Evolutionary conservation across 192 early-diverging fungal species (phyloP).

Genomic region (Umbelopsis sp.): DNA sequence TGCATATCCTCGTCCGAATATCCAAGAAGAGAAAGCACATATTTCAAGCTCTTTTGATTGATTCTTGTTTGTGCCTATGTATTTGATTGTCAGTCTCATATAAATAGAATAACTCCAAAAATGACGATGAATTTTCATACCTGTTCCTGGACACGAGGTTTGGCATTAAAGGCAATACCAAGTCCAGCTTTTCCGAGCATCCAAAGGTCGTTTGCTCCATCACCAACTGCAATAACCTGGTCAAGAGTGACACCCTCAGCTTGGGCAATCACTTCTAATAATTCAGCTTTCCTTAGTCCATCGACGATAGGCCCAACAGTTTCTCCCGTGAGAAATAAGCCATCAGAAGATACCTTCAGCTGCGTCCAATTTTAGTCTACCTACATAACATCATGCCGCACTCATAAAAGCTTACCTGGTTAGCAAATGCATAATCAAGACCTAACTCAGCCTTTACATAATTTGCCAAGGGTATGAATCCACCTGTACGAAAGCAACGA

Average conservation of each 20-base stretch:
- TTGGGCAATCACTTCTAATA: conserved; percentile 95
- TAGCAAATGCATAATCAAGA: conserved; percentile 98
- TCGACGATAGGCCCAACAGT: conserved; percentile 90
- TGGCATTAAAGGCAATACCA: conserved; percentile 98
- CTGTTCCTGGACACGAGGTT: conserved; percentile 93
- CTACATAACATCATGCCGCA: background rate
- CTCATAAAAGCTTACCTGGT: conserved; percentile 54
- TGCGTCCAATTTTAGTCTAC: conserved; percentile 30
- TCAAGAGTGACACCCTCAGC: conserved; percentile 83
- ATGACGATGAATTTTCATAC: conserved; percentile 21
- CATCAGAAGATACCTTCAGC: conserved; percentile 85
- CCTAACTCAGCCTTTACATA: conserved; percentile 90
- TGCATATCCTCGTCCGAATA: conserved; percentile 78
- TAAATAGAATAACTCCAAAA: background rate
- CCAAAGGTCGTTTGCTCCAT: conserved; percentile 96
- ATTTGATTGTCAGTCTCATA: background rate
- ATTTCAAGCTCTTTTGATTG: conserved; percentile 91
- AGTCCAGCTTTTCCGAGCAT: conserved; percentile 94
- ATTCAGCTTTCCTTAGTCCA: conserved; percentile 90
- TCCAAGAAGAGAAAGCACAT: conserved; percentile 88
- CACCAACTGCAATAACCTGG: conserved; percentile 97
- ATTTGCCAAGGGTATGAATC: conserved; percentile 91
- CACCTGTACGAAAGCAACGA: conserved; percentile 50
- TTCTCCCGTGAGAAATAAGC: conserved; percentile 80
- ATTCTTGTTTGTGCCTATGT: conserved; percentile 79